Evolutionary conservation across 2,329 filamentous ascomycete species (phyloP).

Genomic region (Biscogniauxia mediterranea): DNA sequence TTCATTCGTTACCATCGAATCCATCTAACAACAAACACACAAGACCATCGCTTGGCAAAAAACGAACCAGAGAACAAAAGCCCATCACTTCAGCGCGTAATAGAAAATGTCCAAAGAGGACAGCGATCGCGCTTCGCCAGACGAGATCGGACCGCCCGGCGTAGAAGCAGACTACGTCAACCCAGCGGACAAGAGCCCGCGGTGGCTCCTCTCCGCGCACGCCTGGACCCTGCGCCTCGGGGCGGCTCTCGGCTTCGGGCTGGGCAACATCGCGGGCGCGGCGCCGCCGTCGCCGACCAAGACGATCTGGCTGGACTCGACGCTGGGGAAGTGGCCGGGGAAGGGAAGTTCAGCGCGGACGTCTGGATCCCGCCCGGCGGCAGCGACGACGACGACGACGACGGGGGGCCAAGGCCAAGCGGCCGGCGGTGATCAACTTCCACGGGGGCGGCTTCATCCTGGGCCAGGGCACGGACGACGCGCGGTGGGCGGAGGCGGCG

Average conservation of each 20-base stretch:
- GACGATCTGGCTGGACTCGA: constrained; percentile 28
- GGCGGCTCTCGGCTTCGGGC: constrained; percentile 22
- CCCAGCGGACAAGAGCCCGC: constrained; percentile 22
- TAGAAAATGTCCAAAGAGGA: neutral
- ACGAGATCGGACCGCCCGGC: constrained; percentile 20
- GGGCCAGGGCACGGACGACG: constrained; percentile 61
- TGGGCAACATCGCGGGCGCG: constrained; percentile 20
- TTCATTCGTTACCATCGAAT: neutral
- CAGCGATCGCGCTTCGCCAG: neutral
- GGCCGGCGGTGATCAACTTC: constrained; percentile 60
- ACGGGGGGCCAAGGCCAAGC: constrained; percentile 2
- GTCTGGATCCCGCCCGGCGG: constrained; percentile 22
- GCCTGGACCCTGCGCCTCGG: constrained; percentile 23
- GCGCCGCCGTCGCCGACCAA: constrained; percentile 12
- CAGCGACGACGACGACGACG: constrained; percentile 17
- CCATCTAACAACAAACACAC: too few species aligned
- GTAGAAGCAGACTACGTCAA: constrained; percentile 25
- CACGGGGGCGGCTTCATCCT: constrained; percentile 67
- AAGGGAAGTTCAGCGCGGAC: constrained; percentile 24
- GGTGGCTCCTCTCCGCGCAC: constrained; percentile 28
- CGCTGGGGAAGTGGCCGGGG: constrained; percentile 23
- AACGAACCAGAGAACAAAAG: too few species aligned
- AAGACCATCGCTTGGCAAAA: too few species aligned
- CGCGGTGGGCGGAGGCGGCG: constrained; percentile 55
- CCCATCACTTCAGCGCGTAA: too few species aligned